These are phyloP conservation scores for Amanita rubescens DNA, from an alignment of 768 basidiomycete genomes.

Conservation along the genomic window DNA sequence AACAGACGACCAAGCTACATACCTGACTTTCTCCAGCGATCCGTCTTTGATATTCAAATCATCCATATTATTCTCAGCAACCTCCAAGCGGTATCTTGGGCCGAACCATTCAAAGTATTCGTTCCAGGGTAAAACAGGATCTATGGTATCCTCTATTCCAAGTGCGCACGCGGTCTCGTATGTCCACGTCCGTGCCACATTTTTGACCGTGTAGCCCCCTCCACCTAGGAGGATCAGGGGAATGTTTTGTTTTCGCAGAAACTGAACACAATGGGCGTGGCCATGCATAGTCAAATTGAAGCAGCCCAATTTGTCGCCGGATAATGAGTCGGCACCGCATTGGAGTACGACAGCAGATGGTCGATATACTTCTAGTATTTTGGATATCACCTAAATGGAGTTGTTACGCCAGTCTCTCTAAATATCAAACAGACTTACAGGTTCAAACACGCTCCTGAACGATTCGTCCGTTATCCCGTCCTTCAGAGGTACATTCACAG, in stretches of 20 bases:
- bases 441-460: slow-evolving; percentile 85
- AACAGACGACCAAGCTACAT: slow-evolving; percentile 17
- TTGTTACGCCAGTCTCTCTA: slow-evolving; percentile 4
- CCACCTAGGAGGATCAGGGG: slow-evolving; percentile 91
- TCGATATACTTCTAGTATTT: slow-evolving; percentile 80
- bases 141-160: slow-evolving; percentile 74
- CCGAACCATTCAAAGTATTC: slow-evolving; percentile 98
- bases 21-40: slow-evolving; percentile 77
- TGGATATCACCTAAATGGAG: slow-evolving; percentile 60
- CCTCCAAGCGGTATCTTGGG: slow-evolving; percentile 88
- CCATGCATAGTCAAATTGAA: slow-evolving; percentile 96
- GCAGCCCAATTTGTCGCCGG: slow-evolving; percentile 92
- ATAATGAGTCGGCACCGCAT: slow-evolving; percentile 93
- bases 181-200: slow-evolving; percentile 91
- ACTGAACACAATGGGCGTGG: slow-evolving; percentile 87
- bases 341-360: slow-evolving; percentile 88
- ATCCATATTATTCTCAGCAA: slow-evolving; percentile 89
- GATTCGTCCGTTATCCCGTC: slow-evolving; percentile 92
- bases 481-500: slow-evolving; percentile 88
- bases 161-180: slow-evolving; percentile 95
- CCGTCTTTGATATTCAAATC: slow-evolving; percentile 80
- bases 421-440: slow-evolving; percentile 44
- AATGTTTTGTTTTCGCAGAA: slow-evolving; percentile 72
- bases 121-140: slow-evolving; percentile 76
- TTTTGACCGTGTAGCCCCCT: slow-evolving; percentile 96